Base-by-base conservation (phyloP, 2,329 filamentous ascomycete species). In the Pezicula rhizophila region DNA sequence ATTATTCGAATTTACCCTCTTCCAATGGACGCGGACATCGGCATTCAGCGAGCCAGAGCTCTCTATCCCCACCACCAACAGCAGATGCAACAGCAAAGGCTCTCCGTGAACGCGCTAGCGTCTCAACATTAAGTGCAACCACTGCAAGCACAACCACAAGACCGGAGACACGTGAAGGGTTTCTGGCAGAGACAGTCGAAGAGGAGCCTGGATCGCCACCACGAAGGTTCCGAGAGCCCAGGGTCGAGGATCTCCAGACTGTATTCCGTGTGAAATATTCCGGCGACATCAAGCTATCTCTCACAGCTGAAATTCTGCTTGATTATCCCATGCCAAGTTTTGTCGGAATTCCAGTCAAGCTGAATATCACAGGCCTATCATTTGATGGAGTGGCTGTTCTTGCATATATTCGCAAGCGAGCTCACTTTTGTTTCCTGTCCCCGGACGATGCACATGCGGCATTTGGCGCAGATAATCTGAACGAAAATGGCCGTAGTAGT, bases 261-360 rank as follows among this genome's bases (percentile, higher is more conserved):
- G 87, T 97, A 5, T 92, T 95, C 61, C 85, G 91, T 56, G 91
- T 95, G 52, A 84, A 83, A 48, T 99, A 99, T 68, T 80, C 85
- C 2, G 93, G 93, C 28, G 87, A 96, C 62, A 78, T 99, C 50
- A 84, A 84, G 57, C 78, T 99, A 49, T 89, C 90, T 52, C 75
- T 99, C 44, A 97, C 93, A 20, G 91, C 93, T 1, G 91, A 97
- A 68, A 96, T 99, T 38, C 75, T 97, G 28, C 82, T 99, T 31
- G 93, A 99, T 68, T 99, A 99, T 66, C 93, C 93, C 1, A 97
- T 97, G 89, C 91, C 91, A 37, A 95, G 89, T 71, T 99, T 99
- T 62, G 92, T 97, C 2, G 90, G 91, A 11, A 92, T 99, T 52
- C 93, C 93, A 1, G 78, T 99, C 42, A 92, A 93, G 66, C 76